Conservation (phyloP, 345 rosid genomes). For the Viola odorata region DNA sequence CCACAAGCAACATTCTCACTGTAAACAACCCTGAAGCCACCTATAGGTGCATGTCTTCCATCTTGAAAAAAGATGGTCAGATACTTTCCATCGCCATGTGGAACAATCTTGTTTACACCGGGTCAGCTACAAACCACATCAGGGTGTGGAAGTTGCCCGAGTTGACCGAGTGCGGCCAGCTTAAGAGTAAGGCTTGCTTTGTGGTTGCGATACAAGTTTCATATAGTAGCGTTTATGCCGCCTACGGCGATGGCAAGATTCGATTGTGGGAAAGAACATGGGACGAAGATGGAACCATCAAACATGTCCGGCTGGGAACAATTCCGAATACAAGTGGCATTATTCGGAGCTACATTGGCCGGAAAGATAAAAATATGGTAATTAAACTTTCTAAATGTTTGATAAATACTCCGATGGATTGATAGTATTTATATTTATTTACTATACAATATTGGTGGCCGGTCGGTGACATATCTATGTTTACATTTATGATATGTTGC, state of each 20-base stretch:
- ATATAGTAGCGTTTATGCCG: constrained; percentile 38
- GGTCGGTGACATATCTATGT: too few species aligned
- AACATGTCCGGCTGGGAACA: constrained; percentile 38
- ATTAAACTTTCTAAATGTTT: too few species aligned
- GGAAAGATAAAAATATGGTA: constrained; percentile 50
- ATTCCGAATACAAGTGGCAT: constrained; percentile 32
- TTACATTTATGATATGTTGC: too few species aligned
- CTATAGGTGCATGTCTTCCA: constrained; percentile 37
- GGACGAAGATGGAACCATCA: constrained; percentile 36
- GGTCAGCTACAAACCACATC: constrained; percentile 37
- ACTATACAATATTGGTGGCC: too few species aligned
- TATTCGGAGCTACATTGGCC: constrained; percentile 37
- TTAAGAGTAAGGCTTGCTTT: constrained; percentile 34
- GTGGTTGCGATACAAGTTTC: constrained; percentile 38
- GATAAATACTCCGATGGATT: too few species aligned
- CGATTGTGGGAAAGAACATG: constrained; percentile 46
- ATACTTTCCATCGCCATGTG: constrained; percentile 34
- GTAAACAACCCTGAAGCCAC: constrained; percentile 3
- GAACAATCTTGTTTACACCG: constrained; percentile 36
- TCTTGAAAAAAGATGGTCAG: constrained; percentile 48
- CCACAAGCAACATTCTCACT: constrained; percentile 5
- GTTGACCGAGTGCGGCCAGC: constrained; percentile 40
- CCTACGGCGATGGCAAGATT: constrained; percentile 42
- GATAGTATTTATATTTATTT: too few species aligned
- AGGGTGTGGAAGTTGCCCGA: constrained; percentile 47